Conservation (phyloP, 176 grass and related monocot genomes). For the barley (Hordeum vulgare) region MorexV3_pseudomolecules_assembly NC_058520.1:330065526-330066025, state of each 20-base stretch:
- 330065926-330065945: neutral
- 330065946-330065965: neutral
- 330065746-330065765: neutral
- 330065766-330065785: neutral
- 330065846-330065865: neutral
- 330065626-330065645: too few relatives aligned
- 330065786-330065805: neutral
- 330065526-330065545: too few relatives aligned
- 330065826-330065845: slow-evolving; percentile 26
- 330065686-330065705: too few relatives aligned
- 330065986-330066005: slow-evolving; percentile 14
- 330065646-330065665: too few relatives aligned
- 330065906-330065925: slow-evolving; percentile 48
- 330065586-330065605: too few relatives aligned
- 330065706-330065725: too few relatives aligned
- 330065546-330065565: too few relatives aligned
- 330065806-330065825: neutral
- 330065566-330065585: too few relatives aligned
- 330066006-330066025: slow-evolving; percentile 20
- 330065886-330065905: slow-evolving; percentile 24
- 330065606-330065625: too few relatives aligned
- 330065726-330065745: too few relatives aligned
- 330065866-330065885: slow-evolving; percentile 9
- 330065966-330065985: slow-evolving; percentile 11
- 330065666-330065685: too few relatives aligned